Base-by-base conservation (phyloP, 495 filamentous ascomycete species). In the Evernia prunastri region DNA sequence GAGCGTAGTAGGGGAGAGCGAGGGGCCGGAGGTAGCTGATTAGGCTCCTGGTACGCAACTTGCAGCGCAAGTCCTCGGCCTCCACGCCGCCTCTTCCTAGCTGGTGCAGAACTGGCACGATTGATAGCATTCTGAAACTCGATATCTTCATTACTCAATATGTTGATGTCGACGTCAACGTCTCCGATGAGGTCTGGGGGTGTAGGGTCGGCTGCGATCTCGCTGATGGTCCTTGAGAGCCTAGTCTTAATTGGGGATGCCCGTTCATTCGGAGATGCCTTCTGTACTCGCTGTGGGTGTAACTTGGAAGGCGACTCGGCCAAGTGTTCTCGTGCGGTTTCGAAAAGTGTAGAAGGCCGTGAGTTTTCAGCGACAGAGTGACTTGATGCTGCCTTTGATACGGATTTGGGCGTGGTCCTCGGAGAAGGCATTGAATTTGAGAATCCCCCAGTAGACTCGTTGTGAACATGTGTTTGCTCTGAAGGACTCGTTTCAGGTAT, bases 201-300 rank as follows among this genome's bases (percentile, higher is more conserved):
- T 9, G 79, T 78, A 45, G 69, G 70, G 45, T 81, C 77, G 0
- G 73, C 73, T 8, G 76, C 78, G 66, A 82, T 81, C 27, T 81
- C 77, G 11, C 77, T 76, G 57, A 82, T 66, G 42, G 72, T 71
- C 51, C 77, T 74, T 23, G 77, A 75, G 47, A 76, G 77, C 39
- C 74, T 72, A 40, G 75, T 76, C 54, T 79, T 80, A 12, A 72
- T 78, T 11, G 79, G 65, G 18, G 67, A 66, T 9, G 11, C 18
- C 18, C 42, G 17, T 56, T 40, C 60, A 35, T 35, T 42, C 27
- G 56, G 59, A 47, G 37, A 45, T 37, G 33, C 54, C 11, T 37
- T 23, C 33, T 54, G 58, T 13, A 27, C 29, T 18, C 74, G 23
- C 77, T 65, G 23, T 9, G n/a, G 17, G 7, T 35, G 29, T 15